phyloP scores from a whole-genome alignment of 257 asterid genomes.

The Penstemon barbatus region DNA sequence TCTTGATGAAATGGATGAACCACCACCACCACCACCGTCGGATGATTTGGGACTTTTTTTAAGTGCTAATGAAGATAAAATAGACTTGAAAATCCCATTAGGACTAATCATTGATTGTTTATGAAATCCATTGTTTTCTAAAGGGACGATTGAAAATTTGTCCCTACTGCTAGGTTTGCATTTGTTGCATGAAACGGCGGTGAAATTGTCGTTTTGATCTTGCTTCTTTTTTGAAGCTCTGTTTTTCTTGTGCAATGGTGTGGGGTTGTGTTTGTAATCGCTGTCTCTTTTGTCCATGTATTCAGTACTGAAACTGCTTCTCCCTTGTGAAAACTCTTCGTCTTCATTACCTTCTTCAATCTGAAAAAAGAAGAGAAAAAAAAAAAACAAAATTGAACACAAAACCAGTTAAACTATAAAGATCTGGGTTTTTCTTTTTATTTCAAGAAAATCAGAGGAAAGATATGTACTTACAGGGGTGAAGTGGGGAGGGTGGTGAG shows the following conservation, averaged over 20 bases:
- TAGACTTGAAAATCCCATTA: conserved; percentile 67
- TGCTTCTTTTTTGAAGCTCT: conserved; percentile 38
- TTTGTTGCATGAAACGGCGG: conserved; percentile 78
- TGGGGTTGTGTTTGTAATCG: conserved; percentile 44
- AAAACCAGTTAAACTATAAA: neutral
- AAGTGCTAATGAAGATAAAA: conserved; percentile 51
- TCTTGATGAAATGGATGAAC: conserved; percentile 38
- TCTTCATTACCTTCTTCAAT: conserved; percentile 95
- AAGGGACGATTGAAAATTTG: conserved; percentile 61
- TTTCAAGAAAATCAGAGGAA: neutral
- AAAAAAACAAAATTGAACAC: neutral
- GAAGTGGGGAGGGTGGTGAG: conserved; percentile 63
- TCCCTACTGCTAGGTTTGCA: conserved; percentile 81
- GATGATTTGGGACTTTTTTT: conserved; percentile 64
- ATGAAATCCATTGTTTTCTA: conserved; percentile 46
- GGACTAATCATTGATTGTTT: conserved; percentile 63
- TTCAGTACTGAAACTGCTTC: conserved; percentile 61
- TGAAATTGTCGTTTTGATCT: conserved; percentile 30
- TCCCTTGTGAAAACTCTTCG: conserved; percentile 67
- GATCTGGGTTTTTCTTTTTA: too few relatives aligned
- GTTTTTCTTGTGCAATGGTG: conserved; percentile 49
- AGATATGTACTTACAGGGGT: conserved; percentile 41
- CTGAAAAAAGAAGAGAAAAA: conserved; percentile 32
- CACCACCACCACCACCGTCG: conserved; percentile 39
- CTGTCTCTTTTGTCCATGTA: conserved; percentile 28